These are phyloP conservation scores for Bacterosira constricta DNA, from an alignment of 108 stramenopile genomes.

Conservation along the genomic window DNA sequence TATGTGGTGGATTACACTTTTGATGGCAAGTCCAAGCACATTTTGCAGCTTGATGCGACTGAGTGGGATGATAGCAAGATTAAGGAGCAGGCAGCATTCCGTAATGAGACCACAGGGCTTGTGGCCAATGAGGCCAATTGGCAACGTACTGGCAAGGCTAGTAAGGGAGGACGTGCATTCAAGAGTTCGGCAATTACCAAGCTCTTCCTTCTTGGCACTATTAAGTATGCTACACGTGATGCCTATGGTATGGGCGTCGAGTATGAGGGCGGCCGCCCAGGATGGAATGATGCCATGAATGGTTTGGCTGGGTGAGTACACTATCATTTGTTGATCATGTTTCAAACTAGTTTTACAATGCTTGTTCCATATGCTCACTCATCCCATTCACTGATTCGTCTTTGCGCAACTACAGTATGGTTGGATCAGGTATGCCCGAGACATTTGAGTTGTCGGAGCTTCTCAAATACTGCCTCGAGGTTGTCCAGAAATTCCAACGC, in stretches of 20 bases:
- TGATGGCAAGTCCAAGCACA: slow-evolving; percentile 82
- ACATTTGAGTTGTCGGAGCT: slow-evolving; percentile 90
- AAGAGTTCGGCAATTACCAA: slow-evolving; percentile 71
- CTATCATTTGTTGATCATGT: neutral
- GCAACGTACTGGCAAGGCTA: slow-evolving; percentile 73
- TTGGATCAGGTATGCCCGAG: slow-evolving; percentile 92
- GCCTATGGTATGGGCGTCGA: slow-evolving; percentile 96
- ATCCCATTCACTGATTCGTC: neutral
- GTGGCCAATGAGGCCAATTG: slow-evolving; percentile 87
- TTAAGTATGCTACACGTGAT: slow-evolving; percentile 95
- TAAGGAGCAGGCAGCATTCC: slow-evolving; percentile 81
- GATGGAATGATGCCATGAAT: slow-evolving; percentile 98
- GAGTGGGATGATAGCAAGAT: slow-evolving; percentile 74
- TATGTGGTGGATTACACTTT: slow-evolving; percentile 88
- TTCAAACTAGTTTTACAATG: too few species aligned
- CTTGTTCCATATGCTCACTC: too few species aligned
- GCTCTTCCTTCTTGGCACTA: slow-evolving; percentile 83
- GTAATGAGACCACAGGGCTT: slow-evolving; percentile 73
- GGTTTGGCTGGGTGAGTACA: slow-evolving; percentile 83
- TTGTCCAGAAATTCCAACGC: slow-evolving; percentile 75
- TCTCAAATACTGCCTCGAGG: slow-evolving; percentile 76
- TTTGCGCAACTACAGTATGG: slow-evolving; percentile 45
- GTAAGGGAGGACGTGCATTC: slow-evolving; percentile 70
- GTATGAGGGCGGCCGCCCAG: slow-evolving; percentile 96
- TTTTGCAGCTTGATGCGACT: slow-evolving; percentile 88